Conservation (phyloP, 2,329 filamentous ascomycete genomes). For the Erysiphe neolycopersici region DNA sequence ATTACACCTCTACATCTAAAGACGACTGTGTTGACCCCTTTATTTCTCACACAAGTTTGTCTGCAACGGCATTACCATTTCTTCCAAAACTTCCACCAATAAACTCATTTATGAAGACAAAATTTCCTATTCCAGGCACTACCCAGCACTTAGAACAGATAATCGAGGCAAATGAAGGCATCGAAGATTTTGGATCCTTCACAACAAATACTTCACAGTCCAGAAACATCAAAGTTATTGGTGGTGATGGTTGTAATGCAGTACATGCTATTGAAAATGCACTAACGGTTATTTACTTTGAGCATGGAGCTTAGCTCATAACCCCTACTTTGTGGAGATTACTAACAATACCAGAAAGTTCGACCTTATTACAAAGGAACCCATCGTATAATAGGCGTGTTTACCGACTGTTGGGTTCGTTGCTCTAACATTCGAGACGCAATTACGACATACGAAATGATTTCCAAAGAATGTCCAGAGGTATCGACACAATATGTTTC, state of each 20-base stretch:
- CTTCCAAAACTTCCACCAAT: conserved; percentile 17
- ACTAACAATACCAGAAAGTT: background rate
- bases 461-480: background rate
- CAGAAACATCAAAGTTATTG: conserved; percentile 9
- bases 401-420: background rate
- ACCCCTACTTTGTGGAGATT: background rate
- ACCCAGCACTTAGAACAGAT: conserved; percentile 2
- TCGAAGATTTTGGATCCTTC: conserved; percentile 5
- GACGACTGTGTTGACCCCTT: conserved; percentile 21
- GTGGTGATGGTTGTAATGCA: conserved; percentile 6
- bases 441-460: background rate
- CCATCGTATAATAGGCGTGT: background rate
- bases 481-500: background rate
- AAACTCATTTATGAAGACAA: background rate
- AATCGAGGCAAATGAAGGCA: conserved; percentile 1
- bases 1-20: conserved; percentile 5
- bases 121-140: conserved; percentile 1
- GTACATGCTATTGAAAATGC: background rate
- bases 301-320: background rate
- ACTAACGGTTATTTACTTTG: background rate
- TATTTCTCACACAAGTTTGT: conserved; percentile 23
- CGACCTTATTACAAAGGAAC: conserved; percentile 1
- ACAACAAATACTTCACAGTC: conserved; percentile 10
- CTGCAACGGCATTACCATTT: conserved; percentile 35
- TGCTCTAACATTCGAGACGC: background rate